These are phyloP conservation scores for Coemansia sp. DNA, from an alignment of 192 early-diverging fungal genomes.

Conservation along the genomic window DNA sequence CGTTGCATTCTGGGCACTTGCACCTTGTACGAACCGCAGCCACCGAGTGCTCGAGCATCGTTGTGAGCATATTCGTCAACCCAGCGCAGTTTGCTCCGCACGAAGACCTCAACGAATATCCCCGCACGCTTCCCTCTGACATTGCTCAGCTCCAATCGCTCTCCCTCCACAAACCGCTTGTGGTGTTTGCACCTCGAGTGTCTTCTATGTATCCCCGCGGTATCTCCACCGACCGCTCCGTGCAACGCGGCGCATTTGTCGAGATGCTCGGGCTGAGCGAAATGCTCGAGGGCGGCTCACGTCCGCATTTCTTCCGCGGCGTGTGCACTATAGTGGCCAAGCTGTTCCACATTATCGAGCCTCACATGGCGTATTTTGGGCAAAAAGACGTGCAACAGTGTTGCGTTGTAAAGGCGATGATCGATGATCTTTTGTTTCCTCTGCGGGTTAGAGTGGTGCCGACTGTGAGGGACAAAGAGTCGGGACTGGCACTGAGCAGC, in stretches of 20 bases:
- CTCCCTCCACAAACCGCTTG: background rate
- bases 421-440: constrained; percentile 83
- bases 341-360: constrained; percentile 86
- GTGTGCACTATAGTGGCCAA: constrained; percentile 94
- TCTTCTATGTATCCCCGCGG: constrained; percentile 93
- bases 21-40: constrained; percentile 63
- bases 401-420: constrained; percentile 71
- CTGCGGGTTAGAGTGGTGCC: constrained; percentile 67
- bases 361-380: constrained; percentile 84
- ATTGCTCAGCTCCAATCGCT: constrained; percentile 58
- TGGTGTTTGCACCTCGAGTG: constrained; percentile 67
- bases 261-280: constrained; percentile 86
- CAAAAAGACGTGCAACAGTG: constrained; percentile 99
- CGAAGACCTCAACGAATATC: constrained; percentile 90
- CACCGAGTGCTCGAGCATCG: constrained; percentile 64
- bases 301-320: constrained; percentile 96
- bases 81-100: constrained; percentile 98
- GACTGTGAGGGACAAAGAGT: constrained; percentile 69
- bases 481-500: constrained; percentile 88
- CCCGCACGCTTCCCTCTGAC: constrained; percentile 79
- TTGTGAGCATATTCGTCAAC: constrained; percentile 94
- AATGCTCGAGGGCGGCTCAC: constrained; percentile 88
- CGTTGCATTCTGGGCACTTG: constrained; percentile 88
- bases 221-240: constrained; percentile 71
- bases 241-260: constrained; percentile 90